phyloP scores from a whole-genome alignment of 768 basidiomycete species.

The Boletus rex-veris region DNA sequence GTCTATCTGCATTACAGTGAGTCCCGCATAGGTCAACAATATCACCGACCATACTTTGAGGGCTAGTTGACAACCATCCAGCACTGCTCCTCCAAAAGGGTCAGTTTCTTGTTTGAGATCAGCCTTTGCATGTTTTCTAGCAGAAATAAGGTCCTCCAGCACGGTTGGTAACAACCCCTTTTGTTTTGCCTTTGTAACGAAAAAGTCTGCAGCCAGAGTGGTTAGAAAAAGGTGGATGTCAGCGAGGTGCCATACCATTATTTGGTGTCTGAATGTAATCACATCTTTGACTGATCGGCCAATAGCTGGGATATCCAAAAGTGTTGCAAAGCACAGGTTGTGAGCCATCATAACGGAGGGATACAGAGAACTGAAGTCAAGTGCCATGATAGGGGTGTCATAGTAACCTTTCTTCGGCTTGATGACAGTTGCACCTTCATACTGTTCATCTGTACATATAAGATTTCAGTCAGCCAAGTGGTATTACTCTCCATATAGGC shows the following conservation, averaged over 20 bases:
- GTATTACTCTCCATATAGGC: not conserved
- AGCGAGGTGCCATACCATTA: conserved; percentile 56
- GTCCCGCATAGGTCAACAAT: not conserved
- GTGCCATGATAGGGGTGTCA: conserved; percentile 92
- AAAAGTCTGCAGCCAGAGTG: conserved; percentile 61
- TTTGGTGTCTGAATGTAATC: conserved; percentile 94
- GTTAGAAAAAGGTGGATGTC: not conserved
- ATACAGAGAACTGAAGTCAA: conserved; percentile 98
- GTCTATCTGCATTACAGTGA: conserved; percentile 65
- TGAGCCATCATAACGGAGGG: conserved; percentile 99
- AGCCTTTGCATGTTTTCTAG: conserved; percentile 91
- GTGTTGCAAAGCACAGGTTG: conserved; percentile 96
- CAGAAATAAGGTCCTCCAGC: conserved; percentile 88
- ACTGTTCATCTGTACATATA: conserved; percentile 88
- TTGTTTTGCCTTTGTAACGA: conserved; percentile 65
- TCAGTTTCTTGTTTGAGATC: conserved; percentile 97
- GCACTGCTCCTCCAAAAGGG: conserved; percentile 93
- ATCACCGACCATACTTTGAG: conserved; percentile 60
- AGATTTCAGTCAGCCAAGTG: not conserved
- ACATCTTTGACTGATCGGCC: conserved; percentile 80
- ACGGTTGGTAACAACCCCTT: conserved; percentile 92
- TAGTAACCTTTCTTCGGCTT: conserved; percentile 97
- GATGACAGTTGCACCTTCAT: conserved; percentile 98
- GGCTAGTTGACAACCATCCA: conserved; percentile 96
- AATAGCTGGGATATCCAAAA: conserved; percentile 78